Conservation (phyloP, 208 protist genomes). For the Crithidia sp. region DNA sequence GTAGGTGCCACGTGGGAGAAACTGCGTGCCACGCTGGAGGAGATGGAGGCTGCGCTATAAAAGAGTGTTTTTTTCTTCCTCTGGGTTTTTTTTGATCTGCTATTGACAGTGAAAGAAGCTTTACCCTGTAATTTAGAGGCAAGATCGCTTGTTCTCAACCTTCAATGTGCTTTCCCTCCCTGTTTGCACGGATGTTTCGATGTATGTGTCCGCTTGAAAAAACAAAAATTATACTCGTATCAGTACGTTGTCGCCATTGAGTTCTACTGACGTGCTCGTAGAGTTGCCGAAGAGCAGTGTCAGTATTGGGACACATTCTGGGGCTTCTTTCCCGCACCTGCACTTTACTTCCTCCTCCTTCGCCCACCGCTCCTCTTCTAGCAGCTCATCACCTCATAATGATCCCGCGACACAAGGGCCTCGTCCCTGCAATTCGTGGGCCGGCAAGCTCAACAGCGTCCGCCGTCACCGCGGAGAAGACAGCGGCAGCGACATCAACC, state of each 20-base stretch:
- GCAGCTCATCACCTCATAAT: slow-evolving; percentile 3
- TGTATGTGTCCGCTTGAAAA: no score
- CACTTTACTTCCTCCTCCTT: background rate
- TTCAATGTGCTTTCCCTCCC: no score
- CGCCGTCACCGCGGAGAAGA: background rate
- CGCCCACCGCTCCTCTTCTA: background rate
- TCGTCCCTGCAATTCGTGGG: slow-evolving; percentile 35
- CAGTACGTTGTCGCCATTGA: no score
- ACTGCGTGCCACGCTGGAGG: slow-evolving; percentile 38
- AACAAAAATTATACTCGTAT: no score
- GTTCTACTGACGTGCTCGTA: no score
- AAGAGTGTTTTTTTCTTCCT: background rate
- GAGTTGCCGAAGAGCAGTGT: no score
- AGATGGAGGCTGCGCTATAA: slow-evolving; percentile 6
- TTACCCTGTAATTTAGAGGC: no score
- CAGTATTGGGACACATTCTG: no score
- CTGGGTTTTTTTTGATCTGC: background rate
- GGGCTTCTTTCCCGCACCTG: no score
- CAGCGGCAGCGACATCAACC: background rate
- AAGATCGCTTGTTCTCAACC: no score
- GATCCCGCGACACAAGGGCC: slow-evolving; percentile 39
- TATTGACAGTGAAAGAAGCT: no score
- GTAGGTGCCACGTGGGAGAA: slow-evolving; percentile 57
- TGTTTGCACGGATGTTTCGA: no score
- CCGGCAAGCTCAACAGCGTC: background rate